Percentiles rank a stretch among this genome's conserved stretches.
Evolutionary conservation across 2,329 filamentous ascomycete species (phyloP).

Genomic region (Akanthomyces muscarius): DNA sequence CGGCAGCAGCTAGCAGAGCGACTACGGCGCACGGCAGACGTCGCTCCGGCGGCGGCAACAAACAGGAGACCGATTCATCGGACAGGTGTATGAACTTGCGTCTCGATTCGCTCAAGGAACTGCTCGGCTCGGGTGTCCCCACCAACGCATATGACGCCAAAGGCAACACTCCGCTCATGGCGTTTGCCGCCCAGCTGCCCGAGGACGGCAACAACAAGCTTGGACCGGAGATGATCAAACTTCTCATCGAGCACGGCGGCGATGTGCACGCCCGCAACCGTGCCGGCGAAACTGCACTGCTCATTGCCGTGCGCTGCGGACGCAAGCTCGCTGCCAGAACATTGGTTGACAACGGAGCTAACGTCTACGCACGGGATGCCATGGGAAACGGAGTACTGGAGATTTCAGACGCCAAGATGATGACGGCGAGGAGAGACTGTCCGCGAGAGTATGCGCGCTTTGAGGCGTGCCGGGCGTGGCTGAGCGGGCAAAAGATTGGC

Average conservation of each 20-base stretch:
- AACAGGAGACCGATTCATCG: constrained; percentile 31
- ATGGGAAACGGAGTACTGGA: constrained; percentile 43
- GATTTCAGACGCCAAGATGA: constrained; percentile 40
- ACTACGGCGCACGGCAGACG: not conserved
- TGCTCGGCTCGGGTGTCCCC: constrained; percentile 40
- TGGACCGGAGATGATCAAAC: constrained; percentile 42
- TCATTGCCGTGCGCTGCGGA: constrained; percentile 50
- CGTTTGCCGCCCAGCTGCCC: constrained; percentile 47
- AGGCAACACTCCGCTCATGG: constrained; percentile 54
- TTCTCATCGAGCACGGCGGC: constrained; percentile 41
- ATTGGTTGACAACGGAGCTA: constrained; percentile 44
- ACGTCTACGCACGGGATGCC: constrained; percentile 43
- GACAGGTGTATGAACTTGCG: constrained; percentile 29
- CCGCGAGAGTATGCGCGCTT: constrained; percentile 36
- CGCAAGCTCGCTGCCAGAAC: constrained; percentile 48
- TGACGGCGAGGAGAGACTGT: not conserved
- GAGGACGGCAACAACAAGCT: constrained; percentile 48
- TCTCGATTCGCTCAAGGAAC: constrained; percentile 23
- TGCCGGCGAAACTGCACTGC: constrained; percentile 51
- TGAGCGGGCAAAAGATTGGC: constrained; percentile 35
- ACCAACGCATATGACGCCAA: constrained; percentile 49
- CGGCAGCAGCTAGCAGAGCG: not conserved
- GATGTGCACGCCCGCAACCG: constrained; percentile 49
- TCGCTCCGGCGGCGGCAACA: not conserved
- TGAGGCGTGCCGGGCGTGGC: constrained; percentile 43